A percentile compares a stretch with the other conserved stretches of the same genome.
phyloP scores from a whole-genome alignment of 495 filamentous ascomycete genomes.

The Annulohypoxylon bovei region DNA sequence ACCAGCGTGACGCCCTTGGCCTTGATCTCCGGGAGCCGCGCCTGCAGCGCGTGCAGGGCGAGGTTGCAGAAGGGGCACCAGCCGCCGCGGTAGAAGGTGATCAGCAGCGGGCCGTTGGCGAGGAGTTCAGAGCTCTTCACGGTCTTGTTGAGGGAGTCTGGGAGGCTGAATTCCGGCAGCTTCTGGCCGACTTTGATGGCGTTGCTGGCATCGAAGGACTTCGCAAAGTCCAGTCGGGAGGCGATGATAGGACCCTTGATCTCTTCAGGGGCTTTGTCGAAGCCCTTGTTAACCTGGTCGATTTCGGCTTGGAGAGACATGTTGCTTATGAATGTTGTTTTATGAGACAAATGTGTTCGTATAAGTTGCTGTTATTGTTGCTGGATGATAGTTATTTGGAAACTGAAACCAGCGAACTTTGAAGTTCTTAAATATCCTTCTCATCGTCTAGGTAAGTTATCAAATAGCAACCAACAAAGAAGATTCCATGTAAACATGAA shows the following conservation, averaged over 20 bases:
- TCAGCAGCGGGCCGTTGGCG: background rate
- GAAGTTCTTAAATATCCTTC: background rate
- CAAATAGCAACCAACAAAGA: background rate
- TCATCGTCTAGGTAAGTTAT: background rate
- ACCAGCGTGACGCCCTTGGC: slow-evolving; percentile 4
- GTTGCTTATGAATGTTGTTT: background rate
- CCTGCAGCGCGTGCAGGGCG: background rate
- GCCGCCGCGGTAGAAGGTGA: slow-evolving; percentile 8
- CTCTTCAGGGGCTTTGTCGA: background rate
- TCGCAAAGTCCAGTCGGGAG: background rate
- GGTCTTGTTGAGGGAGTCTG: background rate
- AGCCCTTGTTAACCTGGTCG: background rate
- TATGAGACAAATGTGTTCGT: background rate
- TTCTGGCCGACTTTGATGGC: background rate
- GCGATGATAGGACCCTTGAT: background rate
- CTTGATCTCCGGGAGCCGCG: background rate
- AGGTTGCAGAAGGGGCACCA: slow-evolving; percentile 9
- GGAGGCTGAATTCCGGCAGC: background rate
- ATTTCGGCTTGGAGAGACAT: background rate
- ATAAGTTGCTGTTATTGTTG: background rate
- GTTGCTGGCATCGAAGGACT: background rate
- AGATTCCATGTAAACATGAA: background rate
- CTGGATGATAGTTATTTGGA: background rate
- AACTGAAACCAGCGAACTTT: background rate
- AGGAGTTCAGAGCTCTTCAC: background rate